phyloP scores from a whole-genome alignment of 306 rosid genomes.

The Bauhinia variegata region DNA sequence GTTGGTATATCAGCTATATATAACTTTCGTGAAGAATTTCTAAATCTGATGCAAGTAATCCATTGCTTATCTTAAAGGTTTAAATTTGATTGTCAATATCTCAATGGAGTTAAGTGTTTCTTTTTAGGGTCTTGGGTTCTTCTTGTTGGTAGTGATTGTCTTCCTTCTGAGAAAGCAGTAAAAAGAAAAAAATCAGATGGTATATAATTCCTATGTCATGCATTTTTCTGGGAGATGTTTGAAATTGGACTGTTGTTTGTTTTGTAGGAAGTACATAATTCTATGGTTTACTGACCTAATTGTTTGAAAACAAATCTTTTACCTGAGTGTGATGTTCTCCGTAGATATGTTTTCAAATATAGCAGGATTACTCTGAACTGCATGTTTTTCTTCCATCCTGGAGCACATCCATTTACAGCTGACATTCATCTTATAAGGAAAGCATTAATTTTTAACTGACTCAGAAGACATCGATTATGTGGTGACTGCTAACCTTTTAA shows the following conservation, averaged over 20 bases:
- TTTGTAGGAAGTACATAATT: slow-evolving; percentile 18
- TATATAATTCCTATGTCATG: slow-evolving; percentile 9
- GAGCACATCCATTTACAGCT: slow-evolving; percentile 44
- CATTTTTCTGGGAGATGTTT: slow-evolving; percentile 11
- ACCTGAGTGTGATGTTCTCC: slow-evolving; percentile 9
- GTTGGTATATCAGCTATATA: no score
- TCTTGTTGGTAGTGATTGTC: slow-evolving; percentile 6
- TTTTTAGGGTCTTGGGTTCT: slow-evolving; percentile 19
- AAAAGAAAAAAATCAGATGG: no score
- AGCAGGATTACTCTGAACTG: slow-evolving; percentile 39
- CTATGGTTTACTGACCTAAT: slow-evolving; percentile 33
- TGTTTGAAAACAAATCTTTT: slow-evolving; percentile 8
- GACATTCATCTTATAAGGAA: slow-evolving; percentile 50
- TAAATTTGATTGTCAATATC: slow-evolving; percentile 2
- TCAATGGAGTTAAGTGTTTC: slow-evolving; percentile 7
- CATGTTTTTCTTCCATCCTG: slow-evolving; percentile 35
- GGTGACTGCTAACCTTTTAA: slow-evolving; percentile 94
- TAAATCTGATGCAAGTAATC: no score
- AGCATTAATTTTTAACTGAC: slow-evolving; percentile 73
- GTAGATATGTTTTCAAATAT: slow-evolving; percentile 28
- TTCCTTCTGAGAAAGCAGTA: slow-evolving; percentile 21
- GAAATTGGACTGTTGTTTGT: slow-evolving; percentile 16
- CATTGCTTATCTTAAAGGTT: no score
- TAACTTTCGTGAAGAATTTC: no score
- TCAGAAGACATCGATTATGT: slow-evolving; percentile 77